Evolutionary conservation across 768 basidiomycete genomes (phyloP).

Genomic region (Lactarius sp.): DNA sequence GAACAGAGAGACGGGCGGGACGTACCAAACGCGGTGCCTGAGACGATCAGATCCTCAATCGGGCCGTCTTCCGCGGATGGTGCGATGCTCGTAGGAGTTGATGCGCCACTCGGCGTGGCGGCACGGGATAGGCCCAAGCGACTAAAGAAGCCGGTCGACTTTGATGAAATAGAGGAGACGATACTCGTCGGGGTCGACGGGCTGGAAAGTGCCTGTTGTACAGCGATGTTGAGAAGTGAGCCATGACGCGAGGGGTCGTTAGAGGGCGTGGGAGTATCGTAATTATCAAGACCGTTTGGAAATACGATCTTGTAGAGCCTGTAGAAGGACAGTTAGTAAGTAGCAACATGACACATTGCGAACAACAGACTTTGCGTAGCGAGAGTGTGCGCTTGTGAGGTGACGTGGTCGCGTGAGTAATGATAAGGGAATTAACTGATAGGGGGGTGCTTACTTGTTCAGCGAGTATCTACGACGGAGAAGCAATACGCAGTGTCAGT

Average conservation of each 20-base stretch:
- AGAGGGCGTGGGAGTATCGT: conserved; percentile 38
- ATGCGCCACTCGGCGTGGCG: conserved; percentile 25
- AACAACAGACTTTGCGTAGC: conserved; percentile 57
- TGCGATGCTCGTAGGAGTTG: conserved; percentile 8
- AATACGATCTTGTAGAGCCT: conserved; percentile 66
- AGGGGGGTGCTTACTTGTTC: conserved; percentile 44
- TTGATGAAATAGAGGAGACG: conserved; percentile 6
- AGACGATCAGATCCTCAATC: conserved; percentile 66
- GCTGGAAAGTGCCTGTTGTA: conserved; percentile 16
- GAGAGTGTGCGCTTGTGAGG: conserved; percentile 55
- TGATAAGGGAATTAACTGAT: background rate
- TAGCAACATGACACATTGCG: background rate
- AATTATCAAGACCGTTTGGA: conserved; percentile 50
- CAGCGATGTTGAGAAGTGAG: conserved; percentile 27
- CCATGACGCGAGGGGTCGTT: conserved; percentile 36
- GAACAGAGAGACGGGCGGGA: conserved; percentile 5
- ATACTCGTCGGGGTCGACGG: conserved; percentile 25
- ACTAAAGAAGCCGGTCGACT: conserved; percentile 28
- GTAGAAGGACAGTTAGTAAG: background rate
- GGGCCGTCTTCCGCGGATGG: conserved; percentile 40
- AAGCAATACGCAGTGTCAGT: conserved; percentile 3
- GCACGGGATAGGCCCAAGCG: conserved; percentile 29
- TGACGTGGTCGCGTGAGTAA: background rate
- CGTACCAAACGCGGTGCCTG: conserved; percentile 73
- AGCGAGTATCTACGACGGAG: conserved; percentile 39